These are phyloP conservation scores for Xylariaceae sp. DNA, from an alignment of 2,329 filamentous ascomycete genomes.

Conservation along the genomic window DNA sequence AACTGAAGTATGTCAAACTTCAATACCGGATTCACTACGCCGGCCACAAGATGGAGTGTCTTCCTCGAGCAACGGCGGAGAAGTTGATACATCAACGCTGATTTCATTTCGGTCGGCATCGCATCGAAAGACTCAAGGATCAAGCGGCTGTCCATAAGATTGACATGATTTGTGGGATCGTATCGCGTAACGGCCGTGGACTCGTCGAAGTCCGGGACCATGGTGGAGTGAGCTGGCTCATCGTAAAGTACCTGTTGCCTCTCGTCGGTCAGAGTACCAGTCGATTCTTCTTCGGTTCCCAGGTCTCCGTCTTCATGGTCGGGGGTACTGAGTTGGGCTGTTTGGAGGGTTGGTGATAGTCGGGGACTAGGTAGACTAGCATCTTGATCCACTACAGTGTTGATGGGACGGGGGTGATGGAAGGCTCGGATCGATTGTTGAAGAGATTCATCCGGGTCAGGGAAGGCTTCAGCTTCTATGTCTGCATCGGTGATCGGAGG, in stretches of 20 bases:
- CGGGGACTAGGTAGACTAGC: slow-evolving; percentile 92
- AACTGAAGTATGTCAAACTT: slow-evolving; percentile 90
- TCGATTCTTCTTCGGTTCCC: slow-evolving; percentile 37
- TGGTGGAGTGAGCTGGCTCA: slow-evolving; percentile 26
- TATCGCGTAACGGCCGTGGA: slow-evolving; percentile 23
- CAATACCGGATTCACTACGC: slow-evolving; percentile 86
- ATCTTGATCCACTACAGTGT: slow-evolving; percentile 74
- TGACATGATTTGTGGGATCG: slow-evolving; percentile 30
- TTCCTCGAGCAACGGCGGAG: slow-evolving; percentile 82
- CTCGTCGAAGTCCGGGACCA: slow-evolving; percentile 22
- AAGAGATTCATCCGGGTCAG: slow-evolving; percentile 47
- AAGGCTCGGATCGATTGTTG: slow-evolving; percentile 44
- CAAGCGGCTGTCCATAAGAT: slow-evolving; percentile 71
- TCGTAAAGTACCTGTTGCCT: slow-evolving; percentile 40
- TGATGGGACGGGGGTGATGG: slow-evolving; percentile 52
- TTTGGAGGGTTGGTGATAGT: slow-evolving; percentile 84
- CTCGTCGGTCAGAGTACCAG: slow-evolving; percentile 34
- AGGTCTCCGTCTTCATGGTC: slow-evolving; percentile 42
- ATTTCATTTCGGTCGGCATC: slow-evolving; percentile 87
- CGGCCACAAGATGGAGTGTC: slow-evolving; percentile 83
- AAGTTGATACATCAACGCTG: slow-evolving; percentile 95
- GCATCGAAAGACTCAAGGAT: slow-evolving; percentile 89
- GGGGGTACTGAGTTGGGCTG: slow-evolving; percentile 48
- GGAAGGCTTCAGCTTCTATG: slow-evolving; percentile 58
- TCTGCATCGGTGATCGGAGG: slow-evolving; percentile 74